These are phyloP conservation scores for Heterobasidion occidentale DNA, from an alignment of 1,284 basidiomycete genomes.

Conservation along the genomic window DNA sequence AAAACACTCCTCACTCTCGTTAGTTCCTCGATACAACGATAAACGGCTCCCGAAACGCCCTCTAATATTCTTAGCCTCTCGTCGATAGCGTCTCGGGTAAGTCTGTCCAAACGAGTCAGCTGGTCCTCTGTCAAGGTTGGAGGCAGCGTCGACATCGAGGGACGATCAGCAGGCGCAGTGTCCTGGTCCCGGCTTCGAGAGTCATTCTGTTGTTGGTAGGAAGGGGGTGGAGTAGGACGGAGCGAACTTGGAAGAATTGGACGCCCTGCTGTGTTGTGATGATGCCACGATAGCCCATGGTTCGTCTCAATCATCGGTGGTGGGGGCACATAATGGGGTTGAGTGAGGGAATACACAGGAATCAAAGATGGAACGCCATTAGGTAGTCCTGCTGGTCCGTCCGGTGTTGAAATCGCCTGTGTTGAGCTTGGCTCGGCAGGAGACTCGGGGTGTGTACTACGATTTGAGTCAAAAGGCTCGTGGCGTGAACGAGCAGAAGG, in stretches of 20 bases:
- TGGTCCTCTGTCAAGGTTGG: slow-evolving; percentile 50
- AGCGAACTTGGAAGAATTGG: slow-evolving; percentile 1
- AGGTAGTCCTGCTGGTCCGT: neutral
- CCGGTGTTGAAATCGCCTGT: neutral
- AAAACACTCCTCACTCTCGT: slow-evolving; percentile 65
- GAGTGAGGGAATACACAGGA: neutral
- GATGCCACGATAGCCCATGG: slow-evolving; percentile 3
- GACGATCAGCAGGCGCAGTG: slow-evolving; percentile 6
- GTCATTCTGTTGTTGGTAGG: neutral
- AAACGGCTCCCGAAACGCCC: slow-evolving; percentile 62
- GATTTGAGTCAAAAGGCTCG: neutral
- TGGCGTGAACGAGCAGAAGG: neutral
- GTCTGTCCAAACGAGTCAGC: slow-evolving; percentile 46
- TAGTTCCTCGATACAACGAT: slow-evolving; percentile 70
- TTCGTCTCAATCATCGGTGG: slow-evolving; percentile 27
- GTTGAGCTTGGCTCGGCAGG: neutral
- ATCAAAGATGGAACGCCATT: neutral
- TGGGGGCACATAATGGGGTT: neutral
- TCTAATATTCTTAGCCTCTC: slow-evolving; percentile 73
- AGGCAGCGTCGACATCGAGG: slow-evolving; percentile 31
- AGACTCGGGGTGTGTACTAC: neutral
- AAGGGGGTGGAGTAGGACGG: neutral
- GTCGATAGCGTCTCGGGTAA: slow-evolving; percentile 75
- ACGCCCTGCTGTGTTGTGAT: neutral
- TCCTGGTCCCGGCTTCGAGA: neutral